Evolutionary conservation across 169 alveolate genomes (phyloP), one percentile per base, ranked within the genome.

Genomic region (Plasmodium gonderi): DNA sequence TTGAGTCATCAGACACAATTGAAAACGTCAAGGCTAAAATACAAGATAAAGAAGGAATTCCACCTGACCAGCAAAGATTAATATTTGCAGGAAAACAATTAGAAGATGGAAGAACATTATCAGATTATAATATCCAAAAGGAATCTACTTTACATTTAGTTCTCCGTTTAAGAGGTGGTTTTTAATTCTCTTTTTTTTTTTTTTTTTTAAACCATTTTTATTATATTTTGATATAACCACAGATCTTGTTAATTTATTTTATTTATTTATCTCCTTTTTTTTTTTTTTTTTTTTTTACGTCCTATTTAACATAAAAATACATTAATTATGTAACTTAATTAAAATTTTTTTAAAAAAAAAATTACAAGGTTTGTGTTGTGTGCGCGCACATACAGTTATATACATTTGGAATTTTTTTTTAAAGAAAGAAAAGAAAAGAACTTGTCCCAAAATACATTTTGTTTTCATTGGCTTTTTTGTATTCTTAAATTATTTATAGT

Each of bases 61-160:
- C 68, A 0, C 68, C 68, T 8, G 68, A 51, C 6, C 68, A 51
- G 31, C 68, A 51, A 11, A 51, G 68, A 51, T 29, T 98, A 79
- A 99, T 98, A 95, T 98, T 98, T 92, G 99, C 99, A 5, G 99
- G 99, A 75, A 98, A 98, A 96, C 99, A 98, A 96, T 96, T 99
- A 80, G 99, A 99, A 92, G 99, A 99, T 89, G 99, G 99, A 67
- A 96, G 99, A 89, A 99, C 99, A 47, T 96, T 99, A 65, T 97
- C 99, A 14, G 99, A 99, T 95, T 99, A 99, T 98, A 98, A 99
- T 95, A 98, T 99, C 93, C 99, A 98, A 96, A 98, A 98, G 96
- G 99, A 98, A 96, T 97, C 99, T 36, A 98, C 99, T n/a, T 98
- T 99, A 60, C 99, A 99, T 95, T 95, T 99, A 94, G 99, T 99